Conservation (phyloP, 108 stramenopile species). For the Cylindrotheca closterium region DNA sequence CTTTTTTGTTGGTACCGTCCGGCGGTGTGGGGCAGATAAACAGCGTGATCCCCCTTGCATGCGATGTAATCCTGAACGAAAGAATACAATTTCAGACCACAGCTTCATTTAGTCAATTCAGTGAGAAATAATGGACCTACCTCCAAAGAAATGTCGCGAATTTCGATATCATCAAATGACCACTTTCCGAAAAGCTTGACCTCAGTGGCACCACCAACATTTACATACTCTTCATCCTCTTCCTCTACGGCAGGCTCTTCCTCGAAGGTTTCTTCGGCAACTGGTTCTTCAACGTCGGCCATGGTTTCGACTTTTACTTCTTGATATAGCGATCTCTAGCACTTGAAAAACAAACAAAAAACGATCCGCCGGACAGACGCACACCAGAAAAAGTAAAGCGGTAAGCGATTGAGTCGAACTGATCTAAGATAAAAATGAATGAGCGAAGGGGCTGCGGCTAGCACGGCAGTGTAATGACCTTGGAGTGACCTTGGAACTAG, state of each 20-base stretch:
- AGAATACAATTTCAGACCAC: background rate
- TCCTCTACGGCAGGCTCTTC: conserved; percentile 35
- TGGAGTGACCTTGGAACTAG: too few species aligned
- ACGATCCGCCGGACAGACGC: too few species aligned
- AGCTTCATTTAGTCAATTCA: background rate
- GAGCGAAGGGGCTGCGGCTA: too few species aligned
- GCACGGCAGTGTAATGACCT: too few species aligned
- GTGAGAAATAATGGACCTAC: conserved; percentile 29
- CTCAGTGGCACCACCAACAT: conserved; percentile 72
- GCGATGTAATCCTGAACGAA: conserved; percentile 89
- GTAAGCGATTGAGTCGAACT: too few species aligned
- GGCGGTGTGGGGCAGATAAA: conserved; percentile 99
- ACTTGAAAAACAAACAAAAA: too few species aligned
- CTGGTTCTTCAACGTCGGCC: conserved; percentile 75
- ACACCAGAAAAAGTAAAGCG: too few species aligned
- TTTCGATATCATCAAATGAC: conserved; percentile 96
- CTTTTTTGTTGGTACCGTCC: conserved; percentile 99
- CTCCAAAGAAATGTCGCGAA: conserved; percentile 98
- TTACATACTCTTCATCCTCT: conserved; percentile 82
- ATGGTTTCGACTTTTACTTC: too few species aligned
- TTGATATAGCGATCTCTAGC: too few species aligned
- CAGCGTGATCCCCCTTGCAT: conserved; percentile 96
- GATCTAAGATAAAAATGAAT: too few species aligned
- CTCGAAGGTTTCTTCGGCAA: conserved; percentile 40
- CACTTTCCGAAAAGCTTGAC: conserved; percentile 98